Percentiles rank a stretch among this genome's conserved stretches.
phyloP scores from a whole-genome alignment of 306 rosid species.

The Luffa aegyptiaca region DNA sequence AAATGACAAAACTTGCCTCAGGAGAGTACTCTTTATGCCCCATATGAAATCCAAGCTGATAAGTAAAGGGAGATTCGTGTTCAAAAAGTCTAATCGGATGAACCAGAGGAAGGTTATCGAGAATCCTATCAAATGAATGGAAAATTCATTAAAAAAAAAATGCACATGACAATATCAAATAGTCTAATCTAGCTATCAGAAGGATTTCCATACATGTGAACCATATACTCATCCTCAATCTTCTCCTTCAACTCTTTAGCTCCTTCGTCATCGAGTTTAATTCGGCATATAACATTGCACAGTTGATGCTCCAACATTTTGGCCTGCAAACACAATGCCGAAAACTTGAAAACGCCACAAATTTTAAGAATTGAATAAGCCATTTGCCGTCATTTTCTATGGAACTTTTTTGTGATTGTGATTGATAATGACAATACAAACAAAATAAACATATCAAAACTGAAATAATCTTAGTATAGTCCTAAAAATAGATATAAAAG shows the following conservation, averaged over 20 bases:
- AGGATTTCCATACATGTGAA: constrained; percentile 49
- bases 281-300: constrained; percentile 56
- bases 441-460: constrained; percentile 11
- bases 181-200: neutral
- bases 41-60: constrained; percentile 77
- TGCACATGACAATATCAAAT: constrained; percentile 15
- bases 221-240: constrained; percentile 86
- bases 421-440: neutral
- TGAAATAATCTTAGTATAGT: too few relatives aligned
- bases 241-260: constrained; percentile 80
- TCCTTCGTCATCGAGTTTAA: constrained; percentile 52
- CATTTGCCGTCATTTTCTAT: neutral
- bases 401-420: neutral
- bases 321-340: constrained; percentile 40
- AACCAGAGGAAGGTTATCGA: constrained; percentile 87
- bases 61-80: constrained; percentile 55
- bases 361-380: neutral
- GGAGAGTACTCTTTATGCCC: constrained; percentile 49
- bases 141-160: neutral
- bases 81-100: constrained; percentile 53
- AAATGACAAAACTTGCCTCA: constrained; percentile 33
- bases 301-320: constrained; percentile 81
- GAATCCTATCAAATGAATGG: constrained; percentile 50
- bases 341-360: neutral
- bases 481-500: constrained; percentile 16